Percentiles rank a stretch among this genome's conserved stretches.
Conservation (phyloP, 345 rosid species). For the Alliaria petiolata region DNA sequence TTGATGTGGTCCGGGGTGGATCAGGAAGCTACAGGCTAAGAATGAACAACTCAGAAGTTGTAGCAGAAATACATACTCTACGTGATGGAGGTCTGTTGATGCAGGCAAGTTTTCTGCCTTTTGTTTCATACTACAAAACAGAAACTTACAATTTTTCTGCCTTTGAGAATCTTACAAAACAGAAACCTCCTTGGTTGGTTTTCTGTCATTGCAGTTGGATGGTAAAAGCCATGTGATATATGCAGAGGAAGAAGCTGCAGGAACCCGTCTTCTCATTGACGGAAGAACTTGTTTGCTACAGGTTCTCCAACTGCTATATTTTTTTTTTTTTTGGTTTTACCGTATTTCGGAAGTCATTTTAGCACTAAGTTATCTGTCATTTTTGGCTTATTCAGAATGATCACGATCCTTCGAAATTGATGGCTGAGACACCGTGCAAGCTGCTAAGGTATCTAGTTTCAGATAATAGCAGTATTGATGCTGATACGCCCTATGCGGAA, state of each 20-base stretch:
- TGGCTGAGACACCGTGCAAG: conserved; percentile 99
- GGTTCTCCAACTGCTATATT: too few species aligned
- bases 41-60: conserved; percentile 89
- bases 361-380: conserved; percentile 9
- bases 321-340: too few species aligned
- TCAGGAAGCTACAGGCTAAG: conserved; percentile 86
- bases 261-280: conserved; percentile 97
- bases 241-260: conserved; percentile 99
- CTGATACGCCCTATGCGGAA: conserved; percentile 93
- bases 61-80: conserved; percentile 94
- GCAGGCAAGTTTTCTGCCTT: conserved; percentile 71
- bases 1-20: conserved; percentile 93
- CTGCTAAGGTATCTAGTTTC: conserved; percentile 83
- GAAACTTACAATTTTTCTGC: too few species aligned
- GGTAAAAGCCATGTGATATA: conserved; percentile 99
- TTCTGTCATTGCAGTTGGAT: conserved; percentile 59
- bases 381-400: conserved; percentile 60
- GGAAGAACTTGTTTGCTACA: conserved; percentile 99
- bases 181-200: background rate
- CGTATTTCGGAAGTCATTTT: background rate
- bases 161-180: conserved; percentile 3
- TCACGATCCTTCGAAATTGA: conserved; percentile 95
- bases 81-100: conserved; percentile 98
- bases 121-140: too few species aligned
- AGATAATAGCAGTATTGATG: conserved; percentile 89